phyloP scores from a whole-genome alignment of 177 flowering plant species.

The Vitis hybrid region DNA sequence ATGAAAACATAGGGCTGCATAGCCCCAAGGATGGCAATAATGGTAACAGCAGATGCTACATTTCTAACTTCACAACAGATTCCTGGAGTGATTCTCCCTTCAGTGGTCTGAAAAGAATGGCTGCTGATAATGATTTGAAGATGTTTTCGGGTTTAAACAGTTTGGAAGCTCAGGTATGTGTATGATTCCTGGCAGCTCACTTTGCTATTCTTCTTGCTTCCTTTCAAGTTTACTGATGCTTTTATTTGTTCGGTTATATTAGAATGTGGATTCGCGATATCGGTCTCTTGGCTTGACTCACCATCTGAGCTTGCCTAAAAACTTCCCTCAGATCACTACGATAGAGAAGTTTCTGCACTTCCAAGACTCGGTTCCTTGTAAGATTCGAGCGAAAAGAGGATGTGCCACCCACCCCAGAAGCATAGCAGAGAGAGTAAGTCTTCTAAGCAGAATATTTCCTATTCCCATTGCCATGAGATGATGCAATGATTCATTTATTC shows the following conservation, averaged over 20 bases:
- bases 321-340: conserved; percentile 19
- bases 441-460: not conserved
- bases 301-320: conserved; percentile 42
- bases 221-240: not conserved
- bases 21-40: conserved; percentile 10
- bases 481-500: no score
- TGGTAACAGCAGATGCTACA: conserved; percentile 9
- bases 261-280: conserved; percentile 22
- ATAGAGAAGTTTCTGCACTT: conserved; percentile 48
- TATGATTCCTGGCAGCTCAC: not conserved
- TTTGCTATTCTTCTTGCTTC: not conserved
- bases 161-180: conserved; percentile 23
- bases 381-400: conserved; percentile 76
- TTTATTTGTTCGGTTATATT: not conserved
- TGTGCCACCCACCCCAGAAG: conserved; percentile 91
- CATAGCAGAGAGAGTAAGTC: conserved; percentile 76
- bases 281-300: conserved; percentile 17
- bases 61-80: conserved; percentile 12
- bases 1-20: conserved; percentile 4
- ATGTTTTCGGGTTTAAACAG: conserved; percentile 4
- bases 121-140: conserved; percentile 8
- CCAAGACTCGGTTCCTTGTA: conserved; percentile 54
- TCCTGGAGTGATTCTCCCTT: conserved; percentile 23
- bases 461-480: no score
- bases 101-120: conserved; percentile 6